These are phyloP conservation scores for Pythium diclinum DNA, from an alignment of 352 stramenopile species.

Conservation along the genomic window DNA sequence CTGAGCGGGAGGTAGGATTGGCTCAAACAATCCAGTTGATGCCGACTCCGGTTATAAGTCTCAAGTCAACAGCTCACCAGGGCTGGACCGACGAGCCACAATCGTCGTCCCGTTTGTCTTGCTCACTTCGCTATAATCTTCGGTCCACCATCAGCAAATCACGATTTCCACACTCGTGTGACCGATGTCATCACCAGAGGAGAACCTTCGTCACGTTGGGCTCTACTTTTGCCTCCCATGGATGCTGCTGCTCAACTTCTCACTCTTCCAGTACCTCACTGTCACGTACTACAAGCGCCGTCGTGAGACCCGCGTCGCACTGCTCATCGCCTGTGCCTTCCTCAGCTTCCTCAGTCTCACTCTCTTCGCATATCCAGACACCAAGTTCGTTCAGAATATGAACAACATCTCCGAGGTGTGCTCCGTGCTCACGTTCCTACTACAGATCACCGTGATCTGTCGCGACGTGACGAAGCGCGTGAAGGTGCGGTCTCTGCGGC, in stretches of 20 bases:
- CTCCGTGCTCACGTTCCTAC: conserved; percentile 19
- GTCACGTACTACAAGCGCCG: conserved; percentile 16
- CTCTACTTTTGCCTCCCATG: conserved; percentile 18
- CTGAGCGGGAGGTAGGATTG: background rate
- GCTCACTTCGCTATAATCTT: background rate
- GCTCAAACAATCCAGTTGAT: background rate
- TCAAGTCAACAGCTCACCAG: no score
- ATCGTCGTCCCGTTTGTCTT: background rate
- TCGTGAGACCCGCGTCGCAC: conserved; percentile 8
- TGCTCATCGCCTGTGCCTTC: conserved; percentile 22
- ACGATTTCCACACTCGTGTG: background rate
- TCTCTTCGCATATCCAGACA: conserved; percentile 8
- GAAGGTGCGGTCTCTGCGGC: conserved; percentile 13
- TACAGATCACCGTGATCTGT: conserved; percentile 27
- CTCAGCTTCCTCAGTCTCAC: conserved; percentile 19
- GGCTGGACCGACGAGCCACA: background rate
- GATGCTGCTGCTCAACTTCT: conserved; percentile 27
- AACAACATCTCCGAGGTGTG: conserved; percentile 28
- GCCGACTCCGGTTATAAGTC: no score
- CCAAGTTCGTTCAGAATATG: conserved; percentile 6
- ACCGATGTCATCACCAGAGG: background rate
- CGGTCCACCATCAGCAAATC: no score
- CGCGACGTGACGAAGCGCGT: conserved; percentile 13
- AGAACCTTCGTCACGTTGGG: background rate
- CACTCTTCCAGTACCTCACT: conserved; percentile 27